Conservation (phyloP, 75 land plant species). For the Selaginella moellendorffii region DNA sequence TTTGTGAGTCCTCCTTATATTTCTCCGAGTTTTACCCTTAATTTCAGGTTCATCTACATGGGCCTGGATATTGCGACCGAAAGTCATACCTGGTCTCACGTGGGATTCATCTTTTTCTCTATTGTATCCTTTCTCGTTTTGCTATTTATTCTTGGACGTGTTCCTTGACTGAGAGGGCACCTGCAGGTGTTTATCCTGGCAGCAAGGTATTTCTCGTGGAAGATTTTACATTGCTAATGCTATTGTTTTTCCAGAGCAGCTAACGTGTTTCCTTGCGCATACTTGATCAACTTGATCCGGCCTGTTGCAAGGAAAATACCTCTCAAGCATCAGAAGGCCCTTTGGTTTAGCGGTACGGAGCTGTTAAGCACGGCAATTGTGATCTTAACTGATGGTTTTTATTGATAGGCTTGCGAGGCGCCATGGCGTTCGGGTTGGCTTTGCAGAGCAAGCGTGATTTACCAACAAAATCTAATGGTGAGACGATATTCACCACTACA, state of each 20-base stretch:
- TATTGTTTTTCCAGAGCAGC: slow-evolving; percentile 46
- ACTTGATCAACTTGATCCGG: slow-evolving; percentile 70
- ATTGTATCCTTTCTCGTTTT: slow-evolving; percentile 92
- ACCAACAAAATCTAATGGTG: slow-evolving; percentile 68
- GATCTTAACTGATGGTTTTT: background rate
- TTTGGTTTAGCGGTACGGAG: slow-evolving; percentile 97
- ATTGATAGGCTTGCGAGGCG: slow-evolving; percentile 76
- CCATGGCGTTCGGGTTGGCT: slow-evolving; percentile 99
- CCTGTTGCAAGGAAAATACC: slow-evolving; percentile 69
- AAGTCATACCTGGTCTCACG: slow-evolving; percentile 95
- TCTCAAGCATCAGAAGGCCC: slow-evolving; percentile 87
- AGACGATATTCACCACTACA: slow-evolving; percentile 83
- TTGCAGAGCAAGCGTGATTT: slow-evolving; percentile 86
- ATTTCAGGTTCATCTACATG: slow-evolving; percentile 94
- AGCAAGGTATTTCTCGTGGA: slow-evolving; percentile 98
- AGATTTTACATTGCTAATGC: too few species aligned
- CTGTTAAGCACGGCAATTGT: background rate
- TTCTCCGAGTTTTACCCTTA: too few species aligned
- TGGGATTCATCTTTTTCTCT: slow-evolving; percentile 96
- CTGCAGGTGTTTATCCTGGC: slow-evolving; percentile 59
- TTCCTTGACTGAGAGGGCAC: background rate
- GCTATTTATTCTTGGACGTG: too few species aligned
- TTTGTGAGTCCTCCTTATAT: too few species aligned
- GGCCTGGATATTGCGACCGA: slow-evolving; percentile 97
- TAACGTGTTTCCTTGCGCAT: slow-evolving; percentile 90